phyloP scores from a whole-genome alignment of 768 basidiomycete species.

The Neoboletus magnificus region DNA sequence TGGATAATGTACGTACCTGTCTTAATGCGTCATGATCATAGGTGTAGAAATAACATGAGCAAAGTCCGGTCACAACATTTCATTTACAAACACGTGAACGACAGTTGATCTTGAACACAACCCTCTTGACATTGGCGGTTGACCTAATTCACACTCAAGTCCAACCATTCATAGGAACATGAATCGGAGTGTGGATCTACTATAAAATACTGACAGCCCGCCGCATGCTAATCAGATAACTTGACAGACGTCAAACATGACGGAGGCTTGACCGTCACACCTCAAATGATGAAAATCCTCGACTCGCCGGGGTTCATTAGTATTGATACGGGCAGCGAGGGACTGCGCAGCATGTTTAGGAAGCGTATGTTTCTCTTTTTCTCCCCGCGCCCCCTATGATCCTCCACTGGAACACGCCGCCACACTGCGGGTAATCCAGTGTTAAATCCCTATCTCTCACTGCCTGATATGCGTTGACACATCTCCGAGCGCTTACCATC shows the following conservation, averaged over 20 bases:
- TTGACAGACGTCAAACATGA: constrained; percentile 10
- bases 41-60: no score
- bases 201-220: background rate
- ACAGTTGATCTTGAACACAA: background rate
- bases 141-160: background rate
- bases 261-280: constrained; percentile 25
- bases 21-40: background rate
- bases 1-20: background rate
- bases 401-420: background rate
- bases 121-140: background rate
- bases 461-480: background rate
- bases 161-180: background rate
- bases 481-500: background rate
- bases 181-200: constrained; percentile 9
- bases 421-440: background rate
- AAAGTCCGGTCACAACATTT: background rate
- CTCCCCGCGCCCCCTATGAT: background rate
- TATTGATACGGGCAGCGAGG: constrained; percentile 22
- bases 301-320: constrained; percentile 25
- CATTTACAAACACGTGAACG: background rate
- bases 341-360: constrained; percentile 30
- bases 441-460: background rate
- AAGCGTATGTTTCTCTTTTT: constrained; percentile 15
- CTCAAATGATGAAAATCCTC: constrained; percentile 28
- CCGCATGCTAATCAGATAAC: background rate